Conservation (phyloP, 163 green algal genomes). For the Picocystis sp. region DNA sequence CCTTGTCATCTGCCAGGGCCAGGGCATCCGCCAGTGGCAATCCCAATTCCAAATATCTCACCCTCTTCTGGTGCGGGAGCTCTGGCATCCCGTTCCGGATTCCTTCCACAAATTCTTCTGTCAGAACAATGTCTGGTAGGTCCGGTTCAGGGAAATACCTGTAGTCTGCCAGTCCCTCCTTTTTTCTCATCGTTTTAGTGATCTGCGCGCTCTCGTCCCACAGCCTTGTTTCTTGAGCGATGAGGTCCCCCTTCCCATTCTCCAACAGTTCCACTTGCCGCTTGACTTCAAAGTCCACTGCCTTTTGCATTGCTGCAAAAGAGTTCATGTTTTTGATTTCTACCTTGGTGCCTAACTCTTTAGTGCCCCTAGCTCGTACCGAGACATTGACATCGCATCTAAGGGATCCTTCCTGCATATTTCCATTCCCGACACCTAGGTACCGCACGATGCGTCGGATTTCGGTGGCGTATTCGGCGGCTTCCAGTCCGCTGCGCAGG, state of each 20-base stretch:
- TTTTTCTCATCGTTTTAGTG: slow-evolving; percentile 71
- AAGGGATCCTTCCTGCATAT: slow-evolving; percentile 51
- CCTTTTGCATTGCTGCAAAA: slow-evolving; percentile 68
- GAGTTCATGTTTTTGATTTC: slow-evolving; percentile 99
- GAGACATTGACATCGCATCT: slow-evolving; percentile 85
- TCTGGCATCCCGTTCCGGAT: slow-evolving; percentile 47
- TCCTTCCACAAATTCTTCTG: slow-evolving; percentile 34
- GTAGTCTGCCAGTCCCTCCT: slow-evolving; percentile 85
- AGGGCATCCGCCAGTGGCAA: slow-evolving; percentile 53
- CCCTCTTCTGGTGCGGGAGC: slow-evolving; percentile 27
- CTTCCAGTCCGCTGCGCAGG: slow-evolving; percentile 61
- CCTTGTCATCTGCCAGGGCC: slow-evolving; percentile 64
- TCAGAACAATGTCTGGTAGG: slow-evolving; percentile 55
- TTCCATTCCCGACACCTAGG: slow-evolving; percentile 65
- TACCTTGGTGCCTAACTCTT: slow-evolving; percentile 74
- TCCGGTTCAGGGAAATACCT: slow-evolving; percentile 93
- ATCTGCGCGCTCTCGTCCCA: slow-evolving; percentile 66
- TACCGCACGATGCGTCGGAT: slow-evolving; percentile 72
- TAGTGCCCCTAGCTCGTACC: slow-evolving; percentile 41
- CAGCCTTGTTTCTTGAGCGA: slow-evolving; percentile 84
- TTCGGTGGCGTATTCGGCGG: slow-evolving; percentile 74
- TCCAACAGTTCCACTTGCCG: slow-evolving; percentile 50
- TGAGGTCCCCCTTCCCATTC: slow-evolving; percentile 36
- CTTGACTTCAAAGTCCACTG: slow-evolving; percentile 65
- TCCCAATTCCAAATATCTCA: slow-evolving; percentile 24